Evolutionary conservation across 169 alveolate genomes (phyloP), one percentile per base, ranked within the genome.

Genomic region (Plasmodium relictum): DNA sequence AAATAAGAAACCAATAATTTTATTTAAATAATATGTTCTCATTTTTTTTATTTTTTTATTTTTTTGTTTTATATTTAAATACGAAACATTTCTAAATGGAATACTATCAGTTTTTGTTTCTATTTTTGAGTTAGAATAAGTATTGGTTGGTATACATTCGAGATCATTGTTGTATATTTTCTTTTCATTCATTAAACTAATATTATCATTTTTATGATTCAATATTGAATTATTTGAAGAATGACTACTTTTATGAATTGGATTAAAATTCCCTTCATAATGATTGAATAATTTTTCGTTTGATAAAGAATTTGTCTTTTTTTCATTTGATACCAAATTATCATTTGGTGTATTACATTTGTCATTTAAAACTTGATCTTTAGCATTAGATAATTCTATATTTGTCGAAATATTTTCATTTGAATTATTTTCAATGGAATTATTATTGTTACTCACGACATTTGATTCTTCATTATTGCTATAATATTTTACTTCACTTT

Each of bases 1-100:
- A 6, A 78, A 78, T 24, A 78, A 6, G 6, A 10, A 63, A 24
- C 18, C 63, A 42, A 78, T 78, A 14, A 78, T 69, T 78, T 78
- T 52, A 10, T 78, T 78, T 56, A 78, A 24, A 78, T 66, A 78
- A 2, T 26, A 12, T 3, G 48, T 48, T 12, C 26, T 22, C 0
- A 76, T 65, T 48, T 44, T 45, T n/a, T 48, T 76, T 63, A 6
- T 76, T 10, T 45, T 76, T 8, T 76, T 76, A 9, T 50, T 56
- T 3, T 26, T 73, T 18, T 73, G 54, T 8, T 70, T 50, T 24
- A 26, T 20, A 10, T 31, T 71, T 12, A 31, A 31, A 6, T 41
- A 16, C 1, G 68, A 6, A 22, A 22, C 26, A 58, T 16, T n/a
- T 16, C 12, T 58, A 24, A 9, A 58, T 31, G 14, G 5, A 0